Evolutionary conservation across 331 rosid genomes (phyloP).

Genomic region (Stylosanthes scabra): DNA sequence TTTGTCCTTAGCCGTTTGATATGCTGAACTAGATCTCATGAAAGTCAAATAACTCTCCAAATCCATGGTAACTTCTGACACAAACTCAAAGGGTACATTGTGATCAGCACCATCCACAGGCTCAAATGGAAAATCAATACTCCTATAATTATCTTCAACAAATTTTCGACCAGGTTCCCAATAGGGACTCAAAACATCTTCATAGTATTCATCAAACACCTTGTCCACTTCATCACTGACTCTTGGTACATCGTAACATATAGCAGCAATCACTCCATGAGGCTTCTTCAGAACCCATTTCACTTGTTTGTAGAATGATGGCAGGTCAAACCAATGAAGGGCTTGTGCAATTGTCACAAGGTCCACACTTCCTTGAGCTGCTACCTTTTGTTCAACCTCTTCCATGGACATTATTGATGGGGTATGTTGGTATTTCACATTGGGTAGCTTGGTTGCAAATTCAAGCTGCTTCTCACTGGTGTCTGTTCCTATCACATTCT

Average conservation of each 20-base stretch:
- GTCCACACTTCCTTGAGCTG: conserved; percentile 59
- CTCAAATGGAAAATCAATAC: conserved; percentile 79
- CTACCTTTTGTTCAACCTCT: conserved; percentile 56
- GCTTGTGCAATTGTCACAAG: conserved; percentile 73
- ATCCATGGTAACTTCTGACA: conserved; percentile 51
- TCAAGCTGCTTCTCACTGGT: conserved; percentile 62
- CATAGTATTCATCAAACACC: conserved; percentile 46
- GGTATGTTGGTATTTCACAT: conserved; percentile 65
- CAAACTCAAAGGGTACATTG: conserved; percentile 75
- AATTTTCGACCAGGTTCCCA: conserved; percentile 53
- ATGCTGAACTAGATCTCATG: conserved; percentile 73
- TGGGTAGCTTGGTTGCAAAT: conserved; percentile 58
- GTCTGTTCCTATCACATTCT: conserved; percentile 75
- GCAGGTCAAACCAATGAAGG: conserved; percentile 76
- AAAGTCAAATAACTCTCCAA: conserved; percentile 56
- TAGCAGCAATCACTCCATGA: conserved; percentile 74
- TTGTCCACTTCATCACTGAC: conserved; percentile 48
- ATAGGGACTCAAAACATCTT: conserved; percentile 36
- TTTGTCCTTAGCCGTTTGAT: conserved; percentile 70
- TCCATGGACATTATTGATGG: conserved; percentile 54
- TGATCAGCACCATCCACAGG: conserved; percentile 57
- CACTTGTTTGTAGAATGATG: conserved; percentile 65
- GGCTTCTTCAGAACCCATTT: conserved; percentile 72
- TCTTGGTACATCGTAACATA: conserved; percentile 70
- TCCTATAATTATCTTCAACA: conserved; percentile 52